Evolutionary conservation across 2,329 filamentous ascomycete species (phyloP).

Genomic region (Nemania sp.): DNA sequence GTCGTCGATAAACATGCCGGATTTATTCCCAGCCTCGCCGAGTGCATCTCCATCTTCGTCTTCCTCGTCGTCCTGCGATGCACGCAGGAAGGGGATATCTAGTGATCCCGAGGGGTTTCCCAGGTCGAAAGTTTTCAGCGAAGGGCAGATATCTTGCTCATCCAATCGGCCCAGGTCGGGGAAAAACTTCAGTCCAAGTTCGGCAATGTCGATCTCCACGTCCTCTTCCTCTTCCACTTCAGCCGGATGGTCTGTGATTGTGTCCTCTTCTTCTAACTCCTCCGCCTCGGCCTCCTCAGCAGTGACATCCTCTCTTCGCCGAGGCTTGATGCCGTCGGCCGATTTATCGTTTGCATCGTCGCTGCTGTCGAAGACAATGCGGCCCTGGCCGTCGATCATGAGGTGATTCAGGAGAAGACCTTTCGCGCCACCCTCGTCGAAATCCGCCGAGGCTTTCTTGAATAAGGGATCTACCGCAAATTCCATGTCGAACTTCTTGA

Average conservation of each 20-base stretch:
- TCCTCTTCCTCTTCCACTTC: slow-evolving; percentile 57
- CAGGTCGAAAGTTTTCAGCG: slow-evolving; percentile 89
- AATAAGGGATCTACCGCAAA: slow-evolving; percentile 98
- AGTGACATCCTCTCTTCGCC: slow-evolving; percentile 43
- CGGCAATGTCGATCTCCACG: slow-evolving; percentile 77
- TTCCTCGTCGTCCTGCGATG: slow-evolving; percentile 77
- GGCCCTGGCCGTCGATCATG: slow-evolving; percentile 88
- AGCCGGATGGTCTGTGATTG: slow-evolving; percentile 48
- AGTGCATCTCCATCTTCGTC: slow-evolving; percentile 61
- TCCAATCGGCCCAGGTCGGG: slow-evolving; percentile 78
- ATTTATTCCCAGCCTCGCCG: slow-evolving; percentile 65
- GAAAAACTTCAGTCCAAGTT: slow-evolving; percentile 81
- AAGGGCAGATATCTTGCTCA: slow-evolving; percentile 90
- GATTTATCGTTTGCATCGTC: slow-evolving; percentile 72
- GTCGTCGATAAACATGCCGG: slow-evolving; percentile 83
- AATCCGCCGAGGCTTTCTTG: slow-evolving; percentile 98
- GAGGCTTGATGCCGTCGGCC: slow-evolving; percentile 45
- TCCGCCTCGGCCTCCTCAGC: slow-evolving; percentile 45
- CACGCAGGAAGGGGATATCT: slow-evolving; percentile 90
- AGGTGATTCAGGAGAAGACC: slow-evolving; percentile 93
- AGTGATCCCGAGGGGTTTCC: slow-evolving; percentile 83
- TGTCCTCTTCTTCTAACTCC: slow-evolving; percentile 46
- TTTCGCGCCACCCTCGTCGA: slow-evolving; percentile 97
- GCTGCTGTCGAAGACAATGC: slow-evolving; percentile 98
- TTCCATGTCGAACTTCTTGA: slow-evolving; percentile 97